Conservation (phyloP, 768 basidiomycete species). For the Mycena rebaudengoi region DNA sequence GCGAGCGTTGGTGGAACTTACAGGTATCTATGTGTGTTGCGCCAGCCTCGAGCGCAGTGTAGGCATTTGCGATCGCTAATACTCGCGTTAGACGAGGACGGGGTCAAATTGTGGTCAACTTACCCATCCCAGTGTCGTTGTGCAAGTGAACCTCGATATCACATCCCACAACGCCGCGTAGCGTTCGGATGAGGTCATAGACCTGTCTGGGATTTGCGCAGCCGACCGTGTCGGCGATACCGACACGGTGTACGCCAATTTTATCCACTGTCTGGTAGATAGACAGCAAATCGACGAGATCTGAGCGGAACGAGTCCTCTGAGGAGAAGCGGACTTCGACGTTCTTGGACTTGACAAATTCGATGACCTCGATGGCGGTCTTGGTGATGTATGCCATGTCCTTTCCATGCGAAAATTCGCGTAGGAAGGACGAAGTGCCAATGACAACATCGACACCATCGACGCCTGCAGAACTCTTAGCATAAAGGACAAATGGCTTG, state of each 20-base stretch:
- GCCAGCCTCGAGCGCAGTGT: constrained; percentile 97
- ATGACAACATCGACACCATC: constrained; percentile 99
- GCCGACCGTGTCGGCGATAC: constrained; percentile 98
- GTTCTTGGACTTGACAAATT: constrained; percentile 99
- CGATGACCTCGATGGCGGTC: constrained; percentile 97
- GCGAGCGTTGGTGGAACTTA: constrained; percentile 43
- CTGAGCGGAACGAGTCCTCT: constrained; percentile 99
- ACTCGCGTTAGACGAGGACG: constrained; percentile 11
- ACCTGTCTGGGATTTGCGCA: constrained; percentile 99
- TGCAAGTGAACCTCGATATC: constrained; percentile 99
- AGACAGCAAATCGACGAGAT: constrained; percentile 96
- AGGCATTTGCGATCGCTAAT: constrained; percentile 95
- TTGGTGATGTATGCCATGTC: constrained; percentile 99
- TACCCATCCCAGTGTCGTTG: constrained; percentile 98
- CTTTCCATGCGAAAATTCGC: constrained; percentile 99
- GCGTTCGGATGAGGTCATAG: constrained; percentile 96
- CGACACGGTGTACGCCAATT: constrained; percentile 98
- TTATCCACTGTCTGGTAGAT: constrained; percentile 99
- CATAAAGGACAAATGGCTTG: not conserved
- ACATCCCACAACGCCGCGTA: constrained; percentile 94
- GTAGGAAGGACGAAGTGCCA: constrained; percentile 97
- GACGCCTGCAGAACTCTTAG: constrained; percentile 66
- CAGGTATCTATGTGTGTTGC: constrained; percentile 99
- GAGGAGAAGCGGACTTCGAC: constrained; percentile 99
- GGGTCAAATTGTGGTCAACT: constrained; percentile 26